Evolutionary conservation across 306 rosid genomes (phyloP).

Genomic region (Vicia villosa): DNA sequence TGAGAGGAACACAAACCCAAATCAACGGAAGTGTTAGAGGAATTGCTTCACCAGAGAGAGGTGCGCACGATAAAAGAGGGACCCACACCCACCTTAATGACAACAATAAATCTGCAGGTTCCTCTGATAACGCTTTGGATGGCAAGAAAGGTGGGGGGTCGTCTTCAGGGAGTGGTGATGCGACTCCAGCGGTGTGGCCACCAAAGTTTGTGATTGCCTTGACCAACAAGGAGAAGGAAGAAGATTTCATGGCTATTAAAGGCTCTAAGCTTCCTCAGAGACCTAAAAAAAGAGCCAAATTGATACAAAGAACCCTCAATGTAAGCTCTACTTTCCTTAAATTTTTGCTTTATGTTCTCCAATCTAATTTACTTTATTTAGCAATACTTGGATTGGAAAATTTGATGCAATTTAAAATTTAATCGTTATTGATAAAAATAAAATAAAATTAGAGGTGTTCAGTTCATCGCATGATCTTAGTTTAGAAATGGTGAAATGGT

Average conservation of each 20-base stretch:
- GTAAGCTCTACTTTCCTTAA: constrained; percentile 54
- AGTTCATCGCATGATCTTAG: constrained; percentile 6
- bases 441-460: neutral
- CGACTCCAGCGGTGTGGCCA: constrained; percentile 69
- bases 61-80: constrained; percentile 84
- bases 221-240: constrained; percentile 93
- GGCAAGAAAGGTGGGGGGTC: constrained; percentile 92
- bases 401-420: constrained; percentile 5
- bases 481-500: neutral
- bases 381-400: constrained; percentile 1
- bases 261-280: constrained; percentile 91
- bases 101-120: constrained; percentile 56
- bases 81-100: constrained; percentile 27
- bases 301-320: constrained; percentile 86
- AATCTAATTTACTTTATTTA: neutral
- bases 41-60: constrained; percentile 82
- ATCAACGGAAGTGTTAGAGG: constrained; percentile 77
- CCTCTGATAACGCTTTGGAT: constrained; percentile 87
- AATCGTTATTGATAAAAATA: neutral
- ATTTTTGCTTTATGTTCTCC: constrained; percentile 3
- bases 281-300: constrained; percentile 89
- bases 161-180: constrained; percentile 85
- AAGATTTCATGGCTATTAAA: constrained; percentile 87
- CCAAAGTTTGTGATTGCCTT: constrained; percentile 90
- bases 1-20: constrained; percentile 85